These are phyloP conservation scores for Ophiostoma sp. DNA, from an alignment of 2,329 filamentous ascomycete species.

Conservation along the genomic window DNA sequence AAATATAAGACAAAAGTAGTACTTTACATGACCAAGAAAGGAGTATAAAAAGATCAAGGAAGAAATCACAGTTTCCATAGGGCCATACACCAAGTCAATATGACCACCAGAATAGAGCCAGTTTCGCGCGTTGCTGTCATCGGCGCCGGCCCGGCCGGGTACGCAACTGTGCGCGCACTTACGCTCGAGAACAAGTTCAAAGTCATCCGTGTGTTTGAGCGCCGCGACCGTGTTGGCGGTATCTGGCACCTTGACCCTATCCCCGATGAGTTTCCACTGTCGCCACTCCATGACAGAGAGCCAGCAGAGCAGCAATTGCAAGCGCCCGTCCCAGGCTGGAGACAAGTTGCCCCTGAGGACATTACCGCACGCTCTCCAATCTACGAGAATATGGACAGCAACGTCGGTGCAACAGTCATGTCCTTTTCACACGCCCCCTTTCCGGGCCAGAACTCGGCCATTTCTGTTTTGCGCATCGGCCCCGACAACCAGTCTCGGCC, in stretches of 20 bases:
- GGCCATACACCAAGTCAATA: too few relatives aligned
- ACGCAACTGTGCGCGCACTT: conserved; percentile 10
- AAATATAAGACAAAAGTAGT: too few relatives aligned
- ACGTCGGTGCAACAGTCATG: conserved; percentile 17
- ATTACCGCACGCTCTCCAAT: conserved; percentile 15
- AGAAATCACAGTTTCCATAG: too few relatives aligned
- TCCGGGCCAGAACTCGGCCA: conserved; percentile 7
- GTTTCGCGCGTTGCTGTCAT: conserved; percentile 19
- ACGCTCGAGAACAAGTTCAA: conserved; percentile 15
- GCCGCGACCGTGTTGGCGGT: conserved; percentile 16
- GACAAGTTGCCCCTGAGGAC: not conserved
- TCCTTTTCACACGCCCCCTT: conserved; percentile 18
- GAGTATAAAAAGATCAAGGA: too few relatives aligned
- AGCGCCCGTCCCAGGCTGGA: too few relatives aligned
- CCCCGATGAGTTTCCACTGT: conserved; percentile 11
- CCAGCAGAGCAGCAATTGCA: not conserved
- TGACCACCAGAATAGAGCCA: too few relatives aligned
- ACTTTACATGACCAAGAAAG: too few relatives aligned
- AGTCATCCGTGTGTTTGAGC: conserved; percentile 21
- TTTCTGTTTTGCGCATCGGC: conserved; percentile 33
- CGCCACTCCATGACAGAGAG: not conserved
- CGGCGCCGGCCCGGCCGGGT: conserved; percentile 20
- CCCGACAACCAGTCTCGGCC: conserved; percentile 56
- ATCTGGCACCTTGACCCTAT: conserved; percentile 16
- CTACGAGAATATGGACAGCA: conserved; percentile 19